A percentile compares a stretch with the other conserved stretches of the same genome.
phyloP scores from a whole-genome alignment of 2,329 filamentous ascomycete genomes.

The Chaetomium sp. region DNA sequence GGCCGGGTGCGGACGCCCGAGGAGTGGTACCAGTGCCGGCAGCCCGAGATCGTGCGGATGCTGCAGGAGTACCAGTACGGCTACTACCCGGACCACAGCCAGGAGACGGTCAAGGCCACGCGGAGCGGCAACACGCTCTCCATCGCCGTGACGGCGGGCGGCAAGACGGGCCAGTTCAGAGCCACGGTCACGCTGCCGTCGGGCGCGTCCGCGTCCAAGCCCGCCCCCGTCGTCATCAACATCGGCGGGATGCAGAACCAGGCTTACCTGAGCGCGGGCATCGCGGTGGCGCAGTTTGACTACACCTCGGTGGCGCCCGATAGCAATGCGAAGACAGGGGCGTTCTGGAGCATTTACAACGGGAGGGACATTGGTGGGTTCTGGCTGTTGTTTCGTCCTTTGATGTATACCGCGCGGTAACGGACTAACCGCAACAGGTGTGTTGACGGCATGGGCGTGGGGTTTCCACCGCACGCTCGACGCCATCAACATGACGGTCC shows the following conservation, averaged over 20 bases:
- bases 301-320: conserved; percentile 52
- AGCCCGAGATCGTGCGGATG: conserved; percentile 52
- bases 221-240: conserved; percentile 52
- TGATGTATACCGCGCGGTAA: too few species aligned
- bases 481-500: conserved; percentile 51
- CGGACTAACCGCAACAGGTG: conserved; percentile 38
- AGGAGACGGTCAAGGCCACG: conserved; percentile 51
- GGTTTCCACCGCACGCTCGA: conserved; percentile 57
- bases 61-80: conserved; percentile 56
- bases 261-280: conserved; percentile 50
- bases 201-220: conserved; percentile 39
- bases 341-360: conserved; percentile 53
- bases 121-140: conserved; percentile 48
- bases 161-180: conserved; percentile 49
- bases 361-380: conserved; percentile 50
- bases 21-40: conserved; percentile 53
- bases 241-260: conserved; percentile 54
- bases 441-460: conserved; percentile 59
- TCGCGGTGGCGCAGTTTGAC: conserved; percentile 53
- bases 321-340: conserved; percentile 52
- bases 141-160: conserved; percentile 47
- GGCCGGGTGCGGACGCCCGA: conserved; percentile 48
- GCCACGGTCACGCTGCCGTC: conserved; percentile 48
- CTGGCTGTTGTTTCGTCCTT: too few species aligned
- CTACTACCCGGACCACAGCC: conserved; percentile 52